A percentile compares a stretch with the other conserved stretches of the same genome.
phyloP scores from a whole-genome alignment of 352 stramenopile species.

The Phytophthora pistaciae region DNA sequence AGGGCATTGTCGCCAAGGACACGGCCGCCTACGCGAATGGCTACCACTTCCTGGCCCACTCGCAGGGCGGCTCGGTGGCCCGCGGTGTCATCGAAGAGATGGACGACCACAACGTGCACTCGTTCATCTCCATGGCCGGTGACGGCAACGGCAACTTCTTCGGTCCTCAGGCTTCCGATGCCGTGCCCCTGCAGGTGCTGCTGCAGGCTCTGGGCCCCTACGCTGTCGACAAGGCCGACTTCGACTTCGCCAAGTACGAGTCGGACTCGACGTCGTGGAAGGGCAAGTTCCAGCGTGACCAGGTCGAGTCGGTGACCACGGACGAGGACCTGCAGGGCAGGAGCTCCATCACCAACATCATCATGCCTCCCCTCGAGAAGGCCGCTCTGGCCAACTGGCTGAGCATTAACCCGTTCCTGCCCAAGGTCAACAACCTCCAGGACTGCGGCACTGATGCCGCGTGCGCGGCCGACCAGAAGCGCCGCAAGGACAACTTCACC shows the following conservation, averaged over 20 bases:
- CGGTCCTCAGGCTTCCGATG: slow-evolving; percentile 49
- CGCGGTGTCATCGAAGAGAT: slow-evolving; percentile 67
- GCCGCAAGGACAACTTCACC: slow-evolving; percentile 58
- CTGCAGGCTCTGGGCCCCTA: slow-evolving; percentile 45
- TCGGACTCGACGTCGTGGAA: slow-evolving; percentile 33
- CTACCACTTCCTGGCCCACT: slow-evolving; percentile 67
- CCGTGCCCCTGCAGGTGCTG: slow-evolving; percentile 45
- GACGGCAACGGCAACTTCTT: slow-evolving; percentile 66
- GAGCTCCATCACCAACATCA: slow-evolving; percentile 50
- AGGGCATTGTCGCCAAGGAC: slow-evolving; percentile 42
- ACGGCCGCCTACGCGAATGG: slow-evolving; percentile 41
- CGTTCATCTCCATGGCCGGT: slow-evolving; percentile 59
- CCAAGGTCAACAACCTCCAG: slow-evolving; percentile 52
- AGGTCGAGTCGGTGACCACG: slow-evolving; percentile 40
- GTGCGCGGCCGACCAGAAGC: slow-evolving; percentile 33
- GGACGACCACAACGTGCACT: slow-evolving; percentile 65
- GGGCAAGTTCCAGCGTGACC: slow-evolving; percentile 55
- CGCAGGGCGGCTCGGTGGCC: slow-evolving; percentile 51
- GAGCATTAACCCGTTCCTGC: slow-evolving; percentile 50
- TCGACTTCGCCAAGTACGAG: slow-evolving; percentile 55
- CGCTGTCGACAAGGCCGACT: slow-evolving; percentile 35
- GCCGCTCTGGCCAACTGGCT: slow-evolving; percentile 44
- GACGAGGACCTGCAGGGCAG: slow-evolving; percentile 39
- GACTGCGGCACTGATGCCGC: slow-evolving; percentile 20
- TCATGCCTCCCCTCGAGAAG: slow-evolving; percentile 35